Conservation (phyloP, 148 eudicot species). For the Rhododendron molle region DNA sequence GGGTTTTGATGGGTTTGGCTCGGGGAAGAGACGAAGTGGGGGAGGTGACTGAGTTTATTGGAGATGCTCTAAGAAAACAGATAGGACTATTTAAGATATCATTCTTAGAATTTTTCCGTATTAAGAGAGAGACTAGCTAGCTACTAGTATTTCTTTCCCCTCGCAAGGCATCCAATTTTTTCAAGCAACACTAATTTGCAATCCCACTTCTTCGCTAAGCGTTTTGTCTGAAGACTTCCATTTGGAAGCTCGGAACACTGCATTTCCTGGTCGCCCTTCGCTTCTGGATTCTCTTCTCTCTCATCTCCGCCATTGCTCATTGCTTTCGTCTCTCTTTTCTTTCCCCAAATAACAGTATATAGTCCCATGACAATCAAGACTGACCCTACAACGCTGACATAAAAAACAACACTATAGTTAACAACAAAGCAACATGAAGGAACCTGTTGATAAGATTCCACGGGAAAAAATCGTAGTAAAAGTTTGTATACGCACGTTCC, state of each 20-base stretch:
- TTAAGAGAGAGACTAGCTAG: not conserved
- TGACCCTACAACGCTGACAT: slow-evolving; percentile 37
- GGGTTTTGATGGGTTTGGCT: too few species aligned
- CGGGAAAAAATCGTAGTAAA: too few species aligned
- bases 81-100: too few species aligned
- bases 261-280: slow-evolving; percentile 9
- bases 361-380: slow-evolving; percentile 38
- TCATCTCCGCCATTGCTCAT: not conserved
- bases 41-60: too few species aligned
- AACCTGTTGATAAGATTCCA: too few species aligned
- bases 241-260: slow-evolving; percentile 8
- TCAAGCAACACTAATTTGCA: not conserved
- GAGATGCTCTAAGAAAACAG: too few species aligned
- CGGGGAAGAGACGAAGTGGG: too few species aligned
- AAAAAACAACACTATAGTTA: not conserved
- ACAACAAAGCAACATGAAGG: too few species aligned
- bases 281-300: not conserved
- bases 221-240: not conserved
- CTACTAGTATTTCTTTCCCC: not conserved
- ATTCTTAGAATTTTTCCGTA: not conserved
- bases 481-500: slow-evolving; percentile 63
- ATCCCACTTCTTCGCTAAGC: not conserved
- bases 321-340: slow-evolving; percentile 23
- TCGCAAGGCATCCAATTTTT: not conserved
- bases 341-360: slow-evolving; percentile 47